Evolutionary conservation across 768 basidiomycete genomes (phyloP), one percentile per base, ranked within the genome.

Genomic region (Suillus luteus): DNA sequence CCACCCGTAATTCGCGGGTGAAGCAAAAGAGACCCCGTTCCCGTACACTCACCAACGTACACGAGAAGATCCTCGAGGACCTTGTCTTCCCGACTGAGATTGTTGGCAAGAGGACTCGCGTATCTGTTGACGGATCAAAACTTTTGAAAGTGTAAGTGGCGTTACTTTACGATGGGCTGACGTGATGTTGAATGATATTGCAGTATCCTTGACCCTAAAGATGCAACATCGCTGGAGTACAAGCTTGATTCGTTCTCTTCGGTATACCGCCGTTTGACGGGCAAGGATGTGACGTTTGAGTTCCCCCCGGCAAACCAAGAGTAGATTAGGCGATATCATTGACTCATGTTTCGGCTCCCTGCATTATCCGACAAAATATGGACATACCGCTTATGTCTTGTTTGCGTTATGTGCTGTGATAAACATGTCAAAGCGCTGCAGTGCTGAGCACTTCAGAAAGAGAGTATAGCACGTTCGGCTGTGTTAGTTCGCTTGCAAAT

Each of bases 221-320:
- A 99, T 76, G 88, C 95, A 62, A 99, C 95, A 77, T 92, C 94
- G 73, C 85, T 99, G 76, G 97, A 99, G 85, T 98, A 99, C 91
- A 99, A 99, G 87, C 86, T 99, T 71, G 97, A 99, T 82, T 96
- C 96, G 67, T 99, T 99, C 85, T 92, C 96, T 57, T 95, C 94
- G 48, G 93, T 99, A 67, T 98, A 97, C 86, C 92, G 91, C 74
- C 87, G 91, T 67, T 81, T 97, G 76, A 96, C 95, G 68, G 96
- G 96, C 76, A 98, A 97, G 85, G 96, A 98, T 67, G 96, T 97
- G 64, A 89, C 91, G 61, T 95, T 95, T 75, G 93, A 95, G 83
- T 95, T 95, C 83, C 93, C 93, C 51, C 87, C 88, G 66, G 86
- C 84, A 69, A 80, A 81, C 70, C 88, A 88, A 76, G 87, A 90